Conservation (phyloP, 768 basidiomycete genomes). For the Boletus bicolor region DNA sequence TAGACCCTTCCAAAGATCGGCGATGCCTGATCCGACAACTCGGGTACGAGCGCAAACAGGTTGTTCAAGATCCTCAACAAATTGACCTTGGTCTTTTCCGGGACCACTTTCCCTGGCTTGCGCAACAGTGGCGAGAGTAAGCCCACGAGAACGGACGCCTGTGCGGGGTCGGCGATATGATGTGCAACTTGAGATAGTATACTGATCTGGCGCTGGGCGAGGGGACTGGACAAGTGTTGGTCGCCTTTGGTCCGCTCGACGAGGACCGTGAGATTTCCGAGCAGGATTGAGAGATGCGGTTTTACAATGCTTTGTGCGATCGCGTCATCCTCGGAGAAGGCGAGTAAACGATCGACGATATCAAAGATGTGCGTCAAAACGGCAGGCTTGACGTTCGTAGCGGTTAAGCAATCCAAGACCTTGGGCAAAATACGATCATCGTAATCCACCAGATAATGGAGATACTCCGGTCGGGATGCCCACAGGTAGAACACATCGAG, state of each 20-base stretch:
- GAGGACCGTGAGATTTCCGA: constrained; percentile 66
- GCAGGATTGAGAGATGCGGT: constrained; percentile 68
- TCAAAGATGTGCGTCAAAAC: constrained; percentile 84
- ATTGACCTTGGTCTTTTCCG: constrained; percentile 85
- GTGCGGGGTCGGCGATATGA: constrained; percentile 62
- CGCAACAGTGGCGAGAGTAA: constrained; percentile 80
- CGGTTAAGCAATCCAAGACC: constrained; percentile 77
- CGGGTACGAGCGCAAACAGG: constrained; percentile 65
- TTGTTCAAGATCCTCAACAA: constrained; percentile 68
- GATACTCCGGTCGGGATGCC: constrained; percentile 56
- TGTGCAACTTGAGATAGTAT: constrained; percentile 80
- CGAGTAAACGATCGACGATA: constrained; percentile 70
- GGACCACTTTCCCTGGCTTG: constrained; percentile 67
- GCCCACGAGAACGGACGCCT: constrained; percentile 68
- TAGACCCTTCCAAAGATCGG: constrained; percentile 51
- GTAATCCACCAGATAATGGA: constrained; percentile 64
- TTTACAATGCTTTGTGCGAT: constrained; percentile 56
- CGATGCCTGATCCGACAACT: constrained; percentile 46
- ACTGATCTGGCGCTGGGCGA: constrained; percentile 78
- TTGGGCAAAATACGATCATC: constrained; percentile 69
- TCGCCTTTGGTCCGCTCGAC: constrained; percentile 60
- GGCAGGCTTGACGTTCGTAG: constrained; percentile 79
- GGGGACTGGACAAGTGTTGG: constrained; percentile 49
- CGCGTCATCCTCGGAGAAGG: constrained; percentile 45
- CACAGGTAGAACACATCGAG: constrained; percentile 83